phyloP scores from a whole-genome alignment of 106 monocot species.

The Dioscorea alata region DNA sequence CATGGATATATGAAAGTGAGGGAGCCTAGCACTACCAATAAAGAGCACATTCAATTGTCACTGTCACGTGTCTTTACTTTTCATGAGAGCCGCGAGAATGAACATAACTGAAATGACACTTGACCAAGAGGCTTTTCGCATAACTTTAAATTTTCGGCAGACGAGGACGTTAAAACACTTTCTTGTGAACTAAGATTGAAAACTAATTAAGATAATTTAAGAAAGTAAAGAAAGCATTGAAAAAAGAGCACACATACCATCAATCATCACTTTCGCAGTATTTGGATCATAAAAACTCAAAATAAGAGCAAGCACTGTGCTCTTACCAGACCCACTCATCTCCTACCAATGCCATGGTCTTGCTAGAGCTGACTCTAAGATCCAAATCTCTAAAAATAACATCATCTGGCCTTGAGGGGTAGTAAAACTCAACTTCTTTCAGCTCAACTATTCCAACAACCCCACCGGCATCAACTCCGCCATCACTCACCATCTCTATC shows the following conservation, averaged over 20 bases:
- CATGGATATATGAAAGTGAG: no score
- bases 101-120: no score
- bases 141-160: no score
- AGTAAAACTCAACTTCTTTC: constrained; percentile 41
- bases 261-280: constrained; percentile 5
- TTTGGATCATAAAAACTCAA: constrained; percentile 11
- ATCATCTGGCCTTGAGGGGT: constrained; percentile 57
- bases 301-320: constrained; percentile 9
- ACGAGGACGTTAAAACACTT: no score
- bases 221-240: no score
- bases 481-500: constrained; percentile 35
- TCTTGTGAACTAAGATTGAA: no score
- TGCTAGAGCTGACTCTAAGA: constrained; percentile 47
- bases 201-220: no score
- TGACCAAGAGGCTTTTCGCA: no score
- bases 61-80: no score
- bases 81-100: no score
- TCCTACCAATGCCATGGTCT: constrained; percentile 15
- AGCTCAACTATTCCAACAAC: constrained; percentile 49
- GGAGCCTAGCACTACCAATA: no score
- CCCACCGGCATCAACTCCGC: constrained; percentile 33
- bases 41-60: no score
- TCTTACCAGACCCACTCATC: constrained; percentile 14
- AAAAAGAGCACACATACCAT: constrained; percentile 5
- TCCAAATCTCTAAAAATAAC: constrained; percentile 42